Percentiles rank a stretch among this genome's conserved stretches.
Conservation (phyloP, 202 grass and related monocot genomes). For the Carex arenaria region DNA sequence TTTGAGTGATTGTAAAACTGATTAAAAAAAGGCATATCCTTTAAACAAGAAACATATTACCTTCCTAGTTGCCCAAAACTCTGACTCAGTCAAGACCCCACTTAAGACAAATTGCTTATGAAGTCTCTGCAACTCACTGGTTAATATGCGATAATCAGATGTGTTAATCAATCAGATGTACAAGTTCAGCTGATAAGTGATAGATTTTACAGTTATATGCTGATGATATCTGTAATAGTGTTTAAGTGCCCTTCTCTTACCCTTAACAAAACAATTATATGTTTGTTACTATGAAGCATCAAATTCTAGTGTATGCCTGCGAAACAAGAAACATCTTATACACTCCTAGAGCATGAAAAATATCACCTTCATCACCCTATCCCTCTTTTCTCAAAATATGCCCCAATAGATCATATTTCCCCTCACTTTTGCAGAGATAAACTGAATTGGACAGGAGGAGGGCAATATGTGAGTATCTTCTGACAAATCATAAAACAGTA, state of each 20-base stretch:
- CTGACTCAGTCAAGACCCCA: constrained; percentile 71
- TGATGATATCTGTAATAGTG: background rate
- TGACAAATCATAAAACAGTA: background rate
- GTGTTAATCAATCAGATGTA: background rate
- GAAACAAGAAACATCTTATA: background rate
- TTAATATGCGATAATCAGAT: constrained; percentile 3
- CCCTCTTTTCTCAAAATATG: background rate
- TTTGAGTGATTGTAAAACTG: background rate
- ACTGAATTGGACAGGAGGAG: background rate
- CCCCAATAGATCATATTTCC: background rate
- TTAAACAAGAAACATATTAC: constrained; percentile 31
- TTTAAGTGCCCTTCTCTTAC: background rate
- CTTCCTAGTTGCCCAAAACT: constrained; percentile 99
- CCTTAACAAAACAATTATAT: background rate
- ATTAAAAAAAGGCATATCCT: background rate
- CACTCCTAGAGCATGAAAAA: background rate
- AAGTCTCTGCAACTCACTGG: constrained; percentile 84
- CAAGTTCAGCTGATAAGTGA: background rate
- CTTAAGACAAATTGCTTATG: constrained; percentile 93
- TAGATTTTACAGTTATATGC: background rate
- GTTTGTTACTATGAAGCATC: background rate
- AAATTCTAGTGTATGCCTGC: background rate
- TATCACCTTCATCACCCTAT: background rate
- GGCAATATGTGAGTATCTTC: background rate
- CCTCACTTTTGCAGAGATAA: background rate